Evolutionary conservation across 1,139 yeast genomes (phyloP).

Genomic region (Candida freyschussii): DNA sequence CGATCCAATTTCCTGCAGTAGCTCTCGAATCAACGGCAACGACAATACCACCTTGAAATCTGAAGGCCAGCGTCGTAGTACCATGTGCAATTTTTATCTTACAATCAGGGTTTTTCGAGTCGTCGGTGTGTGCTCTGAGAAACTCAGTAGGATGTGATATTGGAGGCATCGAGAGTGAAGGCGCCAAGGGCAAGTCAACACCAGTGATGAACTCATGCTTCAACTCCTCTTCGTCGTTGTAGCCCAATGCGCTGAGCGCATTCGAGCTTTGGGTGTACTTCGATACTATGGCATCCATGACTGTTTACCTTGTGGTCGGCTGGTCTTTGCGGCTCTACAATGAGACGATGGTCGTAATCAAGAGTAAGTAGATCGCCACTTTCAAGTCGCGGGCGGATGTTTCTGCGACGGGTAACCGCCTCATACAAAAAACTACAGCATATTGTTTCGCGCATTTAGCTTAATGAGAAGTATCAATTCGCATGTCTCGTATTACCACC

Average conservation of each 20-base stretch:
- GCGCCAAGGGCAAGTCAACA: constrained; percentile 39
- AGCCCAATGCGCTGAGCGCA: constrained; percentile 20
- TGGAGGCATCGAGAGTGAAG: constrained; percentile 72
- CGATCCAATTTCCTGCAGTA: constrained; percentile 98
- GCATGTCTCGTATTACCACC: constrained; percentile 45
- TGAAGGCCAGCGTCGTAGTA: constrained; percentile 93
- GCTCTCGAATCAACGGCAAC: constrained; percentile 98
- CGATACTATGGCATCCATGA: constrained; percentile 18
- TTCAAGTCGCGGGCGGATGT: too few relatives aligned
- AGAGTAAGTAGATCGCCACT: too few relatives aligned
- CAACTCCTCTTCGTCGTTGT: constrained; percentile 30
- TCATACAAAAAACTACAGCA: too few relatives aligned
- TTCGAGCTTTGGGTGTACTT: constrained; percentile 32
- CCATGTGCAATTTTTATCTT: constrained; percentile 97
- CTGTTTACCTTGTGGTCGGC: not conserved
- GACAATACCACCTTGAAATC: constrained; percentile 92
- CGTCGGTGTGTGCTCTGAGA: constrained; percentile 96
- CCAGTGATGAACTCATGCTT: constrained; percentile 32
- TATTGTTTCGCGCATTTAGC: too few relatives aligned
- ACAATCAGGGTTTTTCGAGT: constrained; percentile 86
- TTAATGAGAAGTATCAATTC: constrained; percentile 9
- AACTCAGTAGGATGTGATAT: constrained; percentile 91
- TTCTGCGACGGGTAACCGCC: too few relatives aligned
- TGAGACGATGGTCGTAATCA: too few relatives aligned
- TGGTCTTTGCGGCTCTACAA: too few relatives aligned